Evolutionary conservation across 176 grass and related monocot genomes (phyloP).

Genomic region (Ampelocalamus luodianensis): DNA sequence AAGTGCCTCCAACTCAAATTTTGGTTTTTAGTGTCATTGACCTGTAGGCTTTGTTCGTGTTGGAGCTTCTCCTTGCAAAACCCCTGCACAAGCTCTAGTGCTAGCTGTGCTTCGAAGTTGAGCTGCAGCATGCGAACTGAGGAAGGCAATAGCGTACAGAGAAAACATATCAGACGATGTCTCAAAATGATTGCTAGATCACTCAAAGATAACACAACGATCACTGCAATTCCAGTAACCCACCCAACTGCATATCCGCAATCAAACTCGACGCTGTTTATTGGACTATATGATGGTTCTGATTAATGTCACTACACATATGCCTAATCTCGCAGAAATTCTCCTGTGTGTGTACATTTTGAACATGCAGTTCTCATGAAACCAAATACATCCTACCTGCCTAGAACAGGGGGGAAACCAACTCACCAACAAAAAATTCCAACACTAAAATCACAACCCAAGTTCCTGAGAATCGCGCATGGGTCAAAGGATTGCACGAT

Average conservation of each 20-base stretch:
- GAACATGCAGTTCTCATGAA: conserved; percentile 53
- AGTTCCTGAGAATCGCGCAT: conserved; percentile 37
- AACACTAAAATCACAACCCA: conserved; percentile 55
- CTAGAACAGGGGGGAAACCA: conserved; percentile 51
- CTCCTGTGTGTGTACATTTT: conserved; percentile 52
- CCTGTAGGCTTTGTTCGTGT: too few relatives aligned
- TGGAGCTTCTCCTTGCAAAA: too few relatives aligned
- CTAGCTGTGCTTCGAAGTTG: background rate
- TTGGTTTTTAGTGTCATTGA: too few relatives aligned
- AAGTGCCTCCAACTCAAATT: too few relatives aligned
- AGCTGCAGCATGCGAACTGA: background rate
- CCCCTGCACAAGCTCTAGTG: too few relatives aligned
- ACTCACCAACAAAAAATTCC: conserved; percentile 44
- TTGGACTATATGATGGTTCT: conserved; percentile 61
- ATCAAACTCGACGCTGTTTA: conserved; percentile 54
- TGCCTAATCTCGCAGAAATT: conserved; percentile 37
- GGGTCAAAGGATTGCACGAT: conserved; percentile 39
- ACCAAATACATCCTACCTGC: conserved; percentile 47
- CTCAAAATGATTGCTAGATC: background rate
- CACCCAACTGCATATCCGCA: conserved; percentile 40
- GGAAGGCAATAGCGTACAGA: background rate
- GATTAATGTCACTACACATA: conserved; percentile 50
- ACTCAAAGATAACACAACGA: background rate
- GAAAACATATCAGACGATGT: background rate
- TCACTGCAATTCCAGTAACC: conserved; percentile 12